These are phyloP conservation scores for Candida tetrigidarum DNA, from an alignment of 1,139 yeast species.

Conservation along the genomic window DNA sequence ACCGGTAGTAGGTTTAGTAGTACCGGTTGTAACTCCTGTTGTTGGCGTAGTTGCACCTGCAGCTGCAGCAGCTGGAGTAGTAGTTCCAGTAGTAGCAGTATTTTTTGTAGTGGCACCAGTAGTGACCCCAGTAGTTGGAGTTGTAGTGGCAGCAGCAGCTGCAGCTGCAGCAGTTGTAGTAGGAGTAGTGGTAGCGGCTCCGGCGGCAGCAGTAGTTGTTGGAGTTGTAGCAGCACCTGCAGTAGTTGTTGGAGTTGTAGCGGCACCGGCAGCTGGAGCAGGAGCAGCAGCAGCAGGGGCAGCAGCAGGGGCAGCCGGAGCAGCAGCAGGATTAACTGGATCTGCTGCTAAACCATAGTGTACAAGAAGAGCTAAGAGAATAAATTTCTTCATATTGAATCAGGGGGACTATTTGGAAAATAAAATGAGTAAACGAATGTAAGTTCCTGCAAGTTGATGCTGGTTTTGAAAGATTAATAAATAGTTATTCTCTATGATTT, in stretches of 20 bases:
- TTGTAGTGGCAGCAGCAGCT: conserved; percentile 11
- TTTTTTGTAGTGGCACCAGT: conserved; percentile 15
- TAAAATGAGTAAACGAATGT: conserved; percentile 7
- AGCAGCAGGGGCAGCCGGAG: conserved; percentile 18
- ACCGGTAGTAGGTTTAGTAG: conserved; percentile 14
- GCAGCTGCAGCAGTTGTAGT: conserved; percentile 9
- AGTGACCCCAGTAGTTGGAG: conserved; percentile 13
- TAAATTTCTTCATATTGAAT: conserved; percentile 7
- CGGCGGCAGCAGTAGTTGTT: conserved; percentile 11
- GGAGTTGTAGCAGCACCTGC: conserved; percentile 15
- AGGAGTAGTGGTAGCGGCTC: conserved; percentile 3
- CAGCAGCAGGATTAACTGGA: conserved; percentile 17
- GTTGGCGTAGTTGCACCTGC: conserved; percentile 17
- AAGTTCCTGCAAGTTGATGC: background rate
- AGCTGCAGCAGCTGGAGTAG: conserved; percentile 17
- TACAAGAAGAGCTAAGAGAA: conserved; percentile 8
- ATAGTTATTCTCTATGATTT: too few relatives aligned
- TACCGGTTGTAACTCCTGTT: conserved; percentile 16
- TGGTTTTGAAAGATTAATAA: too few relatives aligned
- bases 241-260: conserved; percentile 17
- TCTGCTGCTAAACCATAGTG: conserved; percentile 13
- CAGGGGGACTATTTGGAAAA: too few relatives aligned
- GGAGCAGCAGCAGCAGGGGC: conserved; percentile 15
- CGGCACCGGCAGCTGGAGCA: conserved; percentile 15
- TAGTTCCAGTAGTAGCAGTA: conserved; percentile 16